A percentile compares a stretch with the other conserved stretches of the same genome.
Evolutionary conservation across 192 early-diverging fungal species (phyloP).

Genomic region (Lobosporangium transversale): DNA sequence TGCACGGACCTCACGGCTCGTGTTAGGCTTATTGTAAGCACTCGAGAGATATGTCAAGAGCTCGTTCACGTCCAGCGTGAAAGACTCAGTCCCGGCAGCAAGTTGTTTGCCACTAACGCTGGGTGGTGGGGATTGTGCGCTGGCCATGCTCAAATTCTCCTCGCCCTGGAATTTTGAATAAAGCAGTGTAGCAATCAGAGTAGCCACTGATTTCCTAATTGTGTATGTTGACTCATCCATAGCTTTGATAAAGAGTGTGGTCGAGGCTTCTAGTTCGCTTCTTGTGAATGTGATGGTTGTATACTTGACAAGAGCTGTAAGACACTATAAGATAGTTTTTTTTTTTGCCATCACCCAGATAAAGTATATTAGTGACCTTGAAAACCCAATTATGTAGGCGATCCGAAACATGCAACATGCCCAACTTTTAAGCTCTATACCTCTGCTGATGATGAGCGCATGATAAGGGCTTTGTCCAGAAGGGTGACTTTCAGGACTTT

Average conservation of each 20-base stretch:
- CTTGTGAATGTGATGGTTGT: conserved; percentile 48
- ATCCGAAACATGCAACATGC: too few relatives aligned
- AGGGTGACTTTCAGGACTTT: conserved; percentile 72
- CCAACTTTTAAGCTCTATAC: too few relatives aligned
- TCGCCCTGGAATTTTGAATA: conserved; percentile 50
- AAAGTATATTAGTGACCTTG: too few relatives aligned
- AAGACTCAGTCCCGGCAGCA: conserved; percentile 11
- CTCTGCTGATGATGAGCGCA: conserved; percentile 72
- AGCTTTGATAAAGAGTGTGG: conserved; percentile 45
- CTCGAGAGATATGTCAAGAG: conserved; percentile 74
- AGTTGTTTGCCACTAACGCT: conserved; percentile 6
- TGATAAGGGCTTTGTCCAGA: conserved; percentile 76
- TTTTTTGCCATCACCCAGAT: too few relatives aligned
- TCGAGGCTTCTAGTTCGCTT: conserved; percentile 44
- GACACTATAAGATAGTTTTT: too few relatives aligned
- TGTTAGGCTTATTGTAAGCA: conserved; percentile 67
- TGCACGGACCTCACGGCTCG: conserved; percentile 75
- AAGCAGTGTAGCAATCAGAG: conserved; percentile 51
- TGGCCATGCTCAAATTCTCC: conserved; percentile 53
- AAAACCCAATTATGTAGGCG: too few relatives aligned
- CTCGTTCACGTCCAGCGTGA: conserved; percentile 68
- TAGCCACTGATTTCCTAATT: conserved; percentile 51
- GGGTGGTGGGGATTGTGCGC: conserved; percentile 37
- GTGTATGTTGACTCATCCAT: conserved; percentile 55
- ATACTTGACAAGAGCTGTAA: conserved; percentile 59